Conservation (phyloP, 2,329 filamentous ascomycete species). For the Ophiostoma triangulosporum region DNA sequence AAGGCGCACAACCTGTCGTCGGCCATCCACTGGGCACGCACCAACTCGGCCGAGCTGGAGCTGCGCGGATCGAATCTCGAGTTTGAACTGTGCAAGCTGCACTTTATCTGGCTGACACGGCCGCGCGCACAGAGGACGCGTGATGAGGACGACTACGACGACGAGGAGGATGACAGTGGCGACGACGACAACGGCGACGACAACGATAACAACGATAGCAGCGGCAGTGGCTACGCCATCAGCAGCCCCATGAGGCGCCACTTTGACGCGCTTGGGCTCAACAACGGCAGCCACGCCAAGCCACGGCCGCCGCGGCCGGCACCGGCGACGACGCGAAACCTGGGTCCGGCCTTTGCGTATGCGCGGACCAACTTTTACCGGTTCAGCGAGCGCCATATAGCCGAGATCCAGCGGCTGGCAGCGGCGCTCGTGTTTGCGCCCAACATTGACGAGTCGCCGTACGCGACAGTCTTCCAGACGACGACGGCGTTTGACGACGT, state of each 20-base stretch:
- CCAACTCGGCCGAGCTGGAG: constrained; percentile 59
- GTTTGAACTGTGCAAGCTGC: constrained; percentile 82
- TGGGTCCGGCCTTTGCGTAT: constrained; percentile 52
- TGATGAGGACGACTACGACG: constrained; percentile 25
- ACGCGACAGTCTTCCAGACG: constrained; percentile 63
- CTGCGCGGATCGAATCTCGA: constrained; percentile 81
- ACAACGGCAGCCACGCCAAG: background rate
- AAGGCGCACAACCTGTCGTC: constrained; percentile 61
- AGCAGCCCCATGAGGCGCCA: background rate
- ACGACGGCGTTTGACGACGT: constrained; percentile 59
- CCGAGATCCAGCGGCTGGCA: constrained; percentile 69
- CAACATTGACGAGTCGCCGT: constrained; percentile 66
- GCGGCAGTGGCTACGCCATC: constrained; percentile 30
- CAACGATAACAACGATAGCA: constrained; percentile 25
- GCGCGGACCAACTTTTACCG: constrained; percentile 58
- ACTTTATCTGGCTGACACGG: constrained; percentile 76
- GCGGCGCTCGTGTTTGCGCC: constrained; percentile 67
- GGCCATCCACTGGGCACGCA: constrained; percentile 75
- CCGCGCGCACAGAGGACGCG: constrained; percentile 29
- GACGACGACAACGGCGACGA: constrained; percentile 33
- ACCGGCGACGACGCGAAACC: constrained; percentile 20
- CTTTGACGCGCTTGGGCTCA: background rate
- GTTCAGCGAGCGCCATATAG: constrained; percentile 62
- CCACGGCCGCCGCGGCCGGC: background rate
- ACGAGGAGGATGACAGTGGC: constrained; percentile 29